phyloP scores from a whole-genome alignment of 2,329 filamentous ascomycete genomes.

The Dactylellina leptospora region DNA sequence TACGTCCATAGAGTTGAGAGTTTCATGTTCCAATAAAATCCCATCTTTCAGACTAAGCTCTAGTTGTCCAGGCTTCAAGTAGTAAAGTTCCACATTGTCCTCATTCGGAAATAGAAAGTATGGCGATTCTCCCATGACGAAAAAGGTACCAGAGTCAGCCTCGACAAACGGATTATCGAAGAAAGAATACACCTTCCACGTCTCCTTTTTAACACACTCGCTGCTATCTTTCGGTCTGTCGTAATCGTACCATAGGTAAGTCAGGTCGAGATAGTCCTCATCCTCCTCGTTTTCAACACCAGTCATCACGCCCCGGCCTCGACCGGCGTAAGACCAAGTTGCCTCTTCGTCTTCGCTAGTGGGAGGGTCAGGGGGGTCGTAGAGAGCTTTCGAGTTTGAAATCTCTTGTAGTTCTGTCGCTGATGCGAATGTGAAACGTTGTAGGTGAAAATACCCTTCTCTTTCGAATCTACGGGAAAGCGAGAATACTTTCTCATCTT shows the following conservation, averaged over 20 bases:
- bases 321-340: not conserved
- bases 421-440: not conserved
- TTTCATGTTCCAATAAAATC: not conserved
- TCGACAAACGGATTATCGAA: not conserved
- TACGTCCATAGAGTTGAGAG: not conserved
- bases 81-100: not conserved
- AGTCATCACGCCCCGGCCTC: not conserved
- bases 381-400: not conserved
- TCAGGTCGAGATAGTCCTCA: not conserved
- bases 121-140: not conserved
- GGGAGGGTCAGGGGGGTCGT: too few relatives aligned
- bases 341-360: not conserved
- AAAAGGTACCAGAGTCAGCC: not conserved
- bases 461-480: not conserved
- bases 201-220: not conserved
- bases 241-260: not conserved
- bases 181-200: not conserved
- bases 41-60: not conserved
- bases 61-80: not conserved
- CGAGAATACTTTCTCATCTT: not conserved
- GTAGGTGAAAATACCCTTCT: not conserved
- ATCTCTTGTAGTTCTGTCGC: not conserved
- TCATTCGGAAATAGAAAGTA: not conserved
- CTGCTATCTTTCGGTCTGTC: not conserved
- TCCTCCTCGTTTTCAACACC: not conserved